phyloP scores from a whole-genome alignment of 2,329 filamentous ascomycete species.

The Talaromyces pinophilus region DNA sequence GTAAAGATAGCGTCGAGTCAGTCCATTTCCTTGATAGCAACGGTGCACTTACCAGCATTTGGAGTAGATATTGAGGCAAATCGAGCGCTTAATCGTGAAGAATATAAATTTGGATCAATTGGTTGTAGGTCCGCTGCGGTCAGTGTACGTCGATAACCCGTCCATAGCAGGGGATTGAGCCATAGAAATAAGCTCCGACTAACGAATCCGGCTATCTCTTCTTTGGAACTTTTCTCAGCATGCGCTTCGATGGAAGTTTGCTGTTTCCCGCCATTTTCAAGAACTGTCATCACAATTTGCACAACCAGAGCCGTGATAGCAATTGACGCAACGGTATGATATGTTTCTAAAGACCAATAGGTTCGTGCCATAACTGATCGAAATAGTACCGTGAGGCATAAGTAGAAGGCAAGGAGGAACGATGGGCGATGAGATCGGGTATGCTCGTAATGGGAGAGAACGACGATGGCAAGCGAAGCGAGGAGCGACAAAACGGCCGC shows the following conservation, averaged over 20 bases:
- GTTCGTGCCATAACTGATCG: conserved; percentile 4
- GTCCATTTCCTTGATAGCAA: neutral
- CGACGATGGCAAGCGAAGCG: conserved; percentile 1
- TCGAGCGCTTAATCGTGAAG: neutral
- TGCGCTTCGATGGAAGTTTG: neutral
- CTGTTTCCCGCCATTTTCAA: conserved; percentile 6
- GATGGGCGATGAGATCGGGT: conserved; percentile 7
- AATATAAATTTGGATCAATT: conserved; percentile 1
- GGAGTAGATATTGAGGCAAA: neutral
- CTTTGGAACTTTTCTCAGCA: conserved; percentile 1
- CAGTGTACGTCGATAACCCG: conserved; percentile 12
- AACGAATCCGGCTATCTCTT: conserved; percentile 9
- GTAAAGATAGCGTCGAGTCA: neutral
- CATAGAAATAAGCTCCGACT: conserved; percentile 2
- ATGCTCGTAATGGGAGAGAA: conserved; percentile 16
- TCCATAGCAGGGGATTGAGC: conserved; percentile 6
- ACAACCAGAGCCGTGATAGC: neutral
- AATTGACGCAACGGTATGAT: neutral
- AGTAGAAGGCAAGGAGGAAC: conserved; percentile 8
- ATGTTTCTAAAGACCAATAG: conserved; percentile 10
- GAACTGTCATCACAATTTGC: conserved; percentile 2
- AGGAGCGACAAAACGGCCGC: conserved; percentile 5
- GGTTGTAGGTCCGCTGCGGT: neutral
- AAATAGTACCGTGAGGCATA: conserved; percentile 6
- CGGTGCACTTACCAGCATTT: neutral